These are phyloP conservation scores for Microdochium paspali DNA, from an alignment of 2,329 filamentous ascomycete species.

Conservation along the genomic window DNA sequence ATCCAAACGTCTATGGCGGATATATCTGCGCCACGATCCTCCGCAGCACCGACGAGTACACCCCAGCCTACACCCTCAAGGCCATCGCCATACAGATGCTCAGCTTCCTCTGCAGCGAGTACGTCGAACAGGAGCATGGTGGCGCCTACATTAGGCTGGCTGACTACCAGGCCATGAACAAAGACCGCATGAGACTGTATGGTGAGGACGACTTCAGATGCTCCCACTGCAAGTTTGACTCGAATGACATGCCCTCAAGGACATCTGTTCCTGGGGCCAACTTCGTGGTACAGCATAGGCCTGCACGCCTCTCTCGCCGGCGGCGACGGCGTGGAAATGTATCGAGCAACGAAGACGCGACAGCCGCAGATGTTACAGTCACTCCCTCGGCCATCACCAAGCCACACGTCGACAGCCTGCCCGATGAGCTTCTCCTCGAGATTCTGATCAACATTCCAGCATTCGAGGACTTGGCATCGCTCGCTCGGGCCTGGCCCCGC, in stretches of 20 bases:
- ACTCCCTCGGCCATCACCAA: not conserved
- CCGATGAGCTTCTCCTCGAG: constrained; percentile 29
- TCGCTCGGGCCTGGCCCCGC: constrained; percentile 25
- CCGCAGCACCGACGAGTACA: constrained; percentile 30
- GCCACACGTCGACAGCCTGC: constrained; percentile 19
- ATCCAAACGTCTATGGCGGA: constrained; percentile 32
- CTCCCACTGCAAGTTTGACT: constrained; percentile 13
- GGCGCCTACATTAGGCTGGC: constrained; percentile 12
- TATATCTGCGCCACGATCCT: constrained; percentile 39
- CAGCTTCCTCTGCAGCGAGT: constrained; percentile 39
- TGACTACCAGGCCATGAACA: constrained; percentile 8
- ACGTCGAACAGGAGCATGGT: constrained; percentile 28
- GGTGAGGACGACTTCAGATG: constrained; percentile 12
- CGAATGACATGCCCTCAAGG: not conserved
- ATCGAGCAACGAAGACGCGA: too few relatives aligned
- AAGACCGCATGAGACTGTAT: not conserved
- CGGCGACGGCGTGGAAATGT: not conserved
- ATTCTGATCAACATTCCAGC: constrained; percentile 22
- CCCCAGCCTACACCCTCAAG: constrained; percentile 39
- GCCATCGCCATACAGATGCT: constrained; percentile 39
- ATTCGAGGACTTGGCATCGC: constrained; percentile 23
- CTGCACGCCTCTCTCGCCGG: too few relatives aligned
- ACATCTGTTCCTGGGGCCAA: not conserved
- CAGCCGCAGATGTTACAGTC: too few relatives aligned
- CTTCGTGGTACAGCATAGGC: not conserved